Percentiles rank a stretch among this genome's conserved stretches.
phyloP scores from a whole-genome alignment of 257 asterid species.

The Solanum arcanum region DNA sequence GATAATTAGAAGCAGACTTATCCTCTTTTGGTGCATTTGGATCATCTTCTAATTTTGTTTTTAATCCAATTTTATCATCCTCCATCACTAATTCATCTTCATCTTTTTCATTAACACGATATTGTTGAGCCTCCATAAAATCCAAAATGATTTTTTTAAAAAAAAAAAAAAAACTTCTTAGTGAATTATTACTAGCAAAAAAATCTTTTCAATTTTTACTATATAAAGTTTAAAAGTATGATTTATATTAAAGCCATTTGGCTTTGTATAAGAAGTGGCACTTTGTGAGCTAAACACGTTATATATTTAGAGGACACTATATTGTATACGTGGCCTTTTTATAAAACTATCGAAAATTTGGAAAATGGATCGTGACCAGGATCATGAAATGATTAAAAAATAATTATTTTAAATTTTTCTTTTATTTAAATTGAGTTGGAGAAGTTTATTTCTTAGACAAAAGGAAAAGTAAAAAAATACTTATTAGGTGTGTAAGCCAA shows the following conservation, averaged over 20 bases:
- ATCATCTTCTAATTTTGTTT: slow-evolving; percentile 23
- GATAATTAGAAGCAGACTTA: slow-evolving; percentile 23
- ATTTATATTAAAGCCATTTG: background rate
- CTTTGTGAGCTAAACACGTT: background rate
- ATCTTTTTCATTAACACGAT: background rate
- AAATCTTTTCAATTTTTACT: background rate
- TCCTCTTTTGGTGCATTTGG: slow-evolving; percentile 25
- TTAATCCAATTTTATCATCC: slow-evolving; percentile 2
- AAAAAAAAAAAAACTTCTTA: too few species aligned
- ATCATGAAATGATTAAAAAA: too few species aligned
- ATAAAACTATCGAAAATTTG: background rate
- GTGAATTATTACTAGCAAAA: background rate
- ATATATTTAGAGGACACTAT: background rate
- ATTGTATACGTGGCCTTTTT: background rate
- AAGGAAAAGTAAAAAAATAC: background rate
- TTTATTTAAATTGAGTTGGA: too few species aligned
- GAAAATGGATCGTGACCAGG: background rate
- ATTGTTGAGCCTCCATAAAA: background rate
- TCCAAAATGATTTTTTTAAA: too few species aligned
- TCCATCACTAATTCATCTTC: background rate
- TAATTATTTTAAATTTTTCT: too few species aligned
- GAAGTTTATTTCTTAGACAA: background rate
- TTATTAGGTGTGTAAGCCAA: too few species aligned
- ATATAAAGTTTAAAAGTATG: background rate
- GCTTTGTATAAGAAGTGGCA: background rate